Evolutionary conservation across 73 alveolate species (phyloP), one percentile per base, ranked within the genome.

Genomic region (Paramecium biaurelia): DNA sequence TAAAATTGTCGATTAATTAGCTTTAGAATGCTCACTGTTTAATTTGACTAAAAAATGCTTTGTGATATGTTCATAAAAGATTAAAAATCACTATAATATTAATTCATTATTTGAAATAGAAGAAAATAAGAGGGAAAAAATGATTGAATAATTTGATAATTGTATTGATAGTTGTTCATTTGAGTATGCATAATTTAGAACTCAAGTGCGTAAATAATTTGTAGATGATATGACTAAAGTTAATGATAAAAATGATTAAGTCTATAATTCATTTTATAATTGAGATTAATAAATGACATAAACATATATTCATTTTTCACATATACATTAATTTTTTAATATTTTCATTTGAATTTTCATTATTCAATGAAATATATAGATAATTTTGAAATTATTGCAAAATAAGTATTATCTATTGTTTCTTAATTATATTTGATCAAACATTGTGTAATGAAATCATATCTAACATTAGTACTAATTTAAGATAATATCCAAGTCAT

Each of bases 161-260:
- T 72, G 59, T 72, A 37, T 72, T 32, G 86, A 72, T 35, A 72
- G 58, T 5, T 72, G 68, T 72, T 35, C 86, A 72, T 72, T 72
- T 72, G 86, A 72, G 32, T 72, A 72, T 72, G 86, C 86, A 4
- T 35, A 35, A 72, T 72, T 72, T 35, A 72, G 86, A 72, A n/a
- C 37, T 35, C 35, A 72, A n/a, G 58, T 72, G 15, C 38, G 86
- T 28, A 32, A 72, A 35, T 37, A 72, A 72, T 32, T 72, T 37
- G 30, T 72, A 4, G 86, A 72, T 32, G 86, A 72, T 37, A 72
- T 72, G 86, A 21, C 34, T 1, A 35, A 72, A 20, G 38, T 38
- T 72, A 72, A 72, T 32, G 86, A 72, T 35, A 35, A 72, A 35
- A 72, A 72, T 30, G 63, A 72, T 72, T 1, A 72, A 72, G 58